phyloP scores from a whole-genome alignment of 768 basidiomycete genomes.

The Mycena galopus region DNA sequence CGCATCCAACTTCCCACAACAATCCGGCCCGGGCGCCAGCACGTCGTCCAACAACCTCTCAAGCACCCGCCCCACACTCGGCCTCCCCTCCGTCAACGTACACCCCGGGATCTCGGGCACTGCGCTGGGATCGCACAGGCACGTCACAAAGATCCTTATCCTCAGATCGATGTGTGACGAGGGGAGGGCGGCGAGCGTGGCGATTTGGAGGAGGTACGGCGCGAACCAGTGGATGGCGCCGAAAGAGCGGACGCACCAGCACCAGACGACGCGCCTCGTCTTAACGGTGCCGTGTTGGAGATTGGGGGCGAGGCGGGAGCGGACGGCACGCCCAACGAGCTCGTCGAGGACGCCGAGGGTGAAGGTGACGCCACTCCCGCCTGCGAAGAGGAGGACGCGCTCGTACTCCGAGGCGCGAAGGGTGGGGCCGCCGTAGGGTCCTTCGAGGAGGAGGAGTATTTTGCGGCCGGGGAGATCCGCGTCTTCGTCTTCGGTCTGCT shows the following conservation, averaged over 20 bases:
- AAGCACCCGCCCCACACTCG: background rate
- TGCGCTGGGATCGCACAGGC: background rate
- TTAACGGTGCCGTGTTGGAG: conserved; percentile 42
- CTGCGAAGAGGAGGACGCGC: conserved; percentile 80
- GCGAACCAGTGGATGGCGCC: conserved; percentile 65
- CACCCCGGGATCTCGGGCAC: background rate
- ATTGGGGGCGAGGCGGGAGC: too few relatives aligned
- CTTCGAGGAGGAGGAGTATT: conserved; percentile 85
- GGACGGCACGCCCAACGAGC: conserved; percentile 66
- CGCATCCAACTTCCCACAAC: background rate
- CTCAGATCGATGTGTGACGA: background rate
- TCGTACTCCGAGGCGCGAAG: conserved; percentile 80
- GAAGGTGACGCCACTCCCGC: conserved; percentile 89
- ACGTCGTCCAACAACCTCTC: background rate
- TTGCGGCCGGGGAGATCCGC: conserved; percentile 15
- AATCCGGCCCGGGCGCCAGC: background rate
- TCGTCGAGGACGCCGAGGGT: conserved; percentile 87
- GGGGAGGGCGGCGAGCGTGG: conserved; percentile 41
- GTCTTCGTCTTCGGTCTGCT: background rate
- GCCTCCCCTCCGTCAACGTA: background rate
- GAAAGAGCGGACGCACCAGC: conserved; percentile 73
- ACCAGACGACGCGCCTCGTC: conserved; percentile 79
- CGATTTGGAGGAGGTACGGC: conserved; percentile 63
- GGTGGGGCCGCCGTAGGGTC: conserved; percentile 87
- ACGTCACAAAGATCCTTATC: background rate